Base-by-base conservation (phyloP, 495 filamentous ascomycete genomes). In the Chaetomidium leptoderma region DNA sequence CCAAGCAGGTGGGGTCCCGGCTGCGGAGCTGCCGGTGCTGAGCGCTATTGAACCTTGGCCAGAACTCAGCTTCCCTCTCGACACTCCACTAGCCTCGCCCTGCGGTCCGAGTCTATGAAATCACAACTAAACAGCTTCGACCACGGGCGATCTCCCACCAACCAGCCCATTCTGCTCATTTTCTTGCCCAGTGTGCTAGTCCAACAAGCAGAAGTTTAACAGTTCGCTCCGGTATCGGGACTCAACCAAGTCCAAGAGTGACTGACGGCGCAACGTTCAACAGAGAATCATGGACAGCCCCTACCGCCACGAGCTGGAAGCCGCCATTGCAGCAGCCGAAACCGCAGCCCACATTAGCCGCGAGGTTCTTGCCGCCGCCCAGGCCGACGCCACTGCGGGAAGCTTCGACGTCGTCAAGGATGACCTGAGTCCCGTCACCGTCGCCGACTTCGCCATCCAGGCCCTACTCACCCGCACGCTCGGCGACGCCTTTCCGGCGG, bases 361-460 rank as follows among this genome's bases (percentile, higher is more conserved):
- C 29, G 53, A 59, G 39, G 61, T 73, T 21, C 62, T 75, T 47
- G 8, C 63, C 16, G 61, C 63, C 26, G 49, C 45, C 23, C 57
- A 67, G 51, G 63, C 47, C 36, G 54, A 61, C 27, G 32, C 35
- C 40, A 26, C 30, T 2, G 23, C 30, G 4, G 57, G 23, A 10
- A 27, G 26, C 30, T 59, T 59, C 4, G 57, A 53, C 42, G 27
- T 68, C 21, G 67, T 70, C 46, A 88, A 88, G 63, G 75, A 72
- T 53, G 84, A 88, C 60, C 68, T 75, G 8, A 81, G 76, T 26
- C 83, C 83, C 7, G 84, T 87, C 27, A 87, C 85, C 2, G 76
- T 86, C n/a, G 83, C 81, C 63, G 85, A 88, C 61, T 86, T 86
- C 62, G 84, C 81, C 52, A 80, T 84, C 39, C 85, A 88, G 66